Evolutionary conservation across 805 yeast genomes (phyloP), one percentile per base, ranked within the genome.

Genomic region (Ogataea polymorpha): DNA sequence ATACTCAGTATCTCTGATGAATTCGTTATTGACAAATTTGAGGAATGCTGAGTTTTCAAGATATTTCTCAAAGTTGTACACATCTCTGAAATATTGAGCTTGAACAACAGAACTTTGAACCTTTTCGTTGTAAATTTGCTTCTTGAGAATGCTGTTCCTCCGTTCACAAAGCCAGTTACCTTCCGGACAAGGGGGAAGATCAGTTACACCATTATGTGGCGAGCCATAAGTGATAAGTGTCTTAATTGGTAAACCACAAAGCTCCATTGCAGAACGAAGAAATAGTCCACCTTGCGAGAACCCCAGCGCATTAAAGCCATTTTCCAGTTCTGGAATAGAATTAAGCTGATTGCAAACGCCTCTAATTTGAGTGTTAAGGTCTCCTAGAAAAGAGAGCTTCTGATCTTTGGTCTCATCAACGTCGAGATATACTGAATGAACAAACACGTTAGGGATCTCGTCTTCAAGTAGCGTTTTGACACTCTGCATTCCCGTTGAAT

Each of bases 251-350:
- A 65, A 33, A 20, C 65, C 70, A 59, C 91, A 86, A 17, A 74
- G 60, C 55, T 86, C 83, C 21, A 77, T 67, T 21, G 82, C 71
- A 5, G 81, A 82, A 33, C 95, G 62, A n/a, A 83, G 63, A 46
- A 86, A 79, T n/a, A 86, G 61, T 0, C 95, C 95, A 29, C 95
- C 95, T 56, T 86, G 95, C 0, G 91, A 83, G 50, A 82, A 80
- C 5, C 95, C 95, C 29, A 86, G 70, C 5, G 81, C 86, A 56
- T 83, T 81, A 54, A 84, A 81, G 0, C 90, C 90, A 24, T 61
- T 41, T 2, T 38, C 37, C 6, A 84, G 62, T 40, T 72, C 76
- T 1, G 77, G 63, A 1, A 74, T 66, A 1, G 50, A 50, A 0
- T 56, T 38, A n/a, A 86, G 55, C 45, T 77, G 76, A 5, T 68